These are phyloP conservation scores for Cladosporium sp. DNA, from an alignment of 2,329 filamentous ascomycete genomes.

Conservation along the genomic window DNA sequence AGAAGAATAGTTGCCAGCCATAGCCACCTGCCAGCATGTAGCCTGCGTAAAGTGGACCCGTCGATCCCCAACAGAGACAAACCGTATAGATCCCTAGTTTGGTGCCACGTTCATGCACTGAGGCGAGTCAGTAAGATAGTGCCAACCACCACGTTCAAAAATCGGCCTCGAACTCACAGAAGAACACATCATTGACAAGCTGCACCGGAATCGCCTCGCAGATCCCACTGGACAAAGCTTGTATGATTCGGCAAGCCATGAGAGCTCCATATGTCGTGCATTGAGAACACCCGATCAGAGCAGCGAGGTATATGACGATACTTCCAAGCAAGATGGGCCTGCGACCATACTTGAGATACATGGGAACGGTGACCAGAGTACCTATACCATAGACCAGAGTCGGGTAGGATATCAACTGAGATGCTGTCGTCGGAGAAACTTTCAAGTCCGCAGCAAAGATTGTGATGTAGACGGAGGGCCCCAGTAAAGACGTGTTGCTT, in stretches of 20 bases:
- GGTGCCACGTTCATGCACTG: constrained; percentile 41
- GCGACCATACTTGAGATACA: constrained; percentile 32
- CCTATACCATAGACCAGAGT: constrained; percentile 59
- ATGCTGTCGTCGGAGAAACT: constrained; percentile 49
- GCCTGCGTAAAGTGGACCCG: constrained; percentile 55
- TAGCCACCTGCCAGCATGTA: constrained; percentile 56
- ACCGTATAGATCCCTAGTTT: constrained; percentile 59
- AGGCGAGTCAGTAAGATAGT: not conserved
- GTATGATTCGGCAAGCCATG: constrained; percentile 42
- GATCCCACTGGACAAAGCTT: constrained; percentile 42
- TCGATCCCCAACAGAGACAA: constrained; percentile 53
- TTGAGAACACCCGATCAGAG: constrained; percentile 41
- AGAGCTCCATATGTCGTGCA: constrained; percentile 38
- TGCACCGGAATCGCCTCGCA: constrained; percentile 46
- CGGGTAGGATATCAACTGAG: constrained; percentile 56
- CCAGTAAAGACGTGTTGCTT: constrained; percentile 54
- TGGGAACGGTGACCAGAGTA: constrained; percentile 52
- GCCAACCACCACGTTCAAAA: not conserved
- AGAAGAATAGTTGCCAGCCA: constrained; percentile 60
- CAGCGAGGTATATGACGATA: constrained; percentile 39
- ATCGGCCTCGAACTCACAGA: constrained; percentile 16
- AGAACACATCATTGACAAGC: constrained; percentile 48
- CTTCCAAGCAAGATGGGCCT: constrained; percentile 42
- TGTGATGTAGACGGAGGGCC: constrained; percentile 56
- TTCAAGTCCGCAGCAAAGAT: constrained; percentile 52